Base-by-base conservation (phyloP, 208 protist genomes). In the Leishmania amazonensis region DNA sequence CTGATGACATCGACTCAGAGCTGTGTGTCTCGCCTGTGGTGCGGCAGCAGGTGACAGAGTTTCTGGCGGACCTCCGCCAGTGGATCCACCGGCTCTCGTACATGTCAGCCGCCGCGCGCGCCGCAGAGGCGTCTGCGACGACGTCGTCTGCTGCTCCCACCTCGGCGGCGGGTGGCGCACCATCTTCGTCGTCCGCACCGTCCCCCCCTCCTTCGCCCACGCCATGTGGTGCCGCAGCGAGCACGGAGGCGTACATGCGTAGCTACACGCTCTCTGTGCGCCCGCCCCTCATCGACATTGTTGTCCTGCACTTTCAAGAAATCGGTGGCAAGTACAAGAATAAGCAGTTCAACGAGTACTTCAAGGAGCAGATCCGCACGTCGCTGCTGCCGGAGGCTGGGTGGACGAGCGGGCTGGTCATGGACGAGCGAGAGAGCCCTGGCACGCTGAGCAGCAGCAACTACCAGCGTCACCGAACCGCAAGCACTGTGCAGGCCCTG, bases 241-340 rank as follows among this genome's bases (percentile, higher is more conserved):
- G 47, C 13, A 67, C 65, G 13, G 83, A 83, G n/a, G 72, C 74
- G 3, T 62, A 80, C 70, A 21, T 83, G 62, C 74, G 51, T 49
- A 75, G 38, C 45, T 89, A 89, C 83, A 80, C 67, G 35, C 3
- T 83, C n/a, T 67, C 75, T 17, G 80, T 76, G 45, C 72, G 70
- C 8, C 89, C 90, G 28, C 91, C 91, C 15, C 79, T 91, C 79
- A 49, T 96, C 24, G 94, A 97, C 76, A 86, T 97, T 1, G 81
- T 97, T 67, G 94, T 97, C n/a, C 47, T 97, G 5, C 94, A 97
- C 77, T 86, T 97, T 24, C 94, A 97, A 68, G 94, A 97, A 81
- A 89, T 97, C 65, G 94, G 94, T 31, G 94, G 94, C 45, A 96
- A 93, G 81, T 79, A 84, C 42, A 75, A 84, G 65, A 85, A 95